Evolutionary conservation across 768 basidiomycete genomes (phyloP).

Genomic region (Pisolithus orientalis): DNA sequence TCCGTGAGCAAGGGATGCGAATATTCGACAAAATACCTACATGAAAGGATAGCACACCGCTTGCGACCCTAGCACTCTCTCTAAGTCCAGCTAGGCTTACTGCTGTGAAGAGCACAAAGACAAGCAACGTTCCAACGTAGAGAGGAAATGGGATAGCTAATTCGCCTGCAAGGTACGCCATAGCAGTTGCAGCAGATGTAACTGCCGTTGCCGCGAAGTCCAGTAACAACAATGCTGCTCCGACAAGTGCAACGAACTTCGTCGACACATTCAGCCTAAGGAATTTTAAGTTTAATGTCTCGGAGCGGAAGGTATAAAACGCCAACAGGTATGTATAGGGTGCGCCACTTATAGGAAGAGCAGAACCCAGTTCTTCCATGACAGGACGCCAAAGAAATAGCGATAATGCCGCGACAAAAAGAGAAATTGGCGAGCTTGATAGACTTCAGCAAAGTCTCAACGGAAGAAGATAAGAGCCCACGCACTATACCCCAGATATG

Average conservation of each 20-base stretch:
- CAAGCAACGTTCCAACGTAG: constrained; percentile 45
- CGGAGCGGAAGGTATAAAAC: not conserved
- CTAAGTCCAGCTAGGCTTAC: constrained; percentile 53
- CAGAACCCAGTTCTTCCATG: constrained; percentile 66
- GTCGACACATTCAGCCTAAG: constrained; percentile 57
- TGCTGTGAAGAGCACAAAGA: constrained; percentile 47
- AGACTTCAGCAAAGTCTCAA: not conserved
- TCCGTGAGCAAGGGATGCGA: not conserved
- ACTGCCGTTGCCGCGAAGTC: constrained; percentile 66
- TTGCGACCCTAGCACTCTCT: constrained; percentile 57
- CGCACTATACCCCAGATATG: constrained; percentile 58
- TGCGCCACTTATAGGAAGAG: constrained; percentile 62
- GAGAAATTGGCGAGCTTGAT: constrained; percentile 59
- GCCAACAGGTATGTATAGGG: constrained; percentile 65
- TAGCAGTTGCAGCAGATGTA: constrained; percentile 69
- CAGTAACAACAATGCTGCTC: constrained; percentile 60
- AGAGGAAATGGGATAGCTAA: constrained; percentile 50
- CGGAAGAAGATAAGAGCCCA: constrained; percentile 5
- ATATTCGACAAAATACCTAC: constrained; percentile 28
- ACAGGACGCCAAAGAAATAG: constrained; percentile 70
- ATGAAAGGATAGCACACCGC: constrained; percentile 53
- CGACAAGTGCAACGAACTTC: constrained; percentile 57
- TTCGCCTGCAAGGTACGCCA: constrained; percentile 61
- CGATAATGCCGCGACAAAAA: constrained; percentile 55
- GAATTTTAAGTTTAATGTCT: constrained; percentile 1